phyloP scores from a whole-genome alignment of 441 rosid species.

The Sinapis alba region DNA sequence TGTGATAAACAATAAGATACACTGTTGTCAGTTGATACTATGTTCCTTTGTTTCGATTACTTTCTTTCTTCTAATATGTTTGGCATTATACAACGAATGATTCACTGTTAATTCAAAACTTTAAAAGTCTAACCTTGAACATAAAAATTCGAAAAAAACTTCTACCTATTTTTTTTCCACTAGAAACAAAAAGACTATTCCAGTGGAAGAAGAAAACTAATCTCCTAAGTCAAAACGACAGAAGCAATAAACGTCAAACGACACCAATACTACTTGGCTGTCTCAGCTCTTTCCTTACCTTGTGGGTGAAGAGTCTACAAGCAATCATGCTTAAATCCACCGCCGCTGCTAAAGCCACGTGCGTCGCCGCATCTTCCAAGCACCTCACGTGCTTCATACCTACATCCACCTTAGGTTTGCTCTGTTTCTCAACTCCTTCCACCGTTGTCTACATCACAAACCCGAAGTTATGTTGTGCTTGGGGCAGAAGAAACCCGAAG shows the following conservation, averaged over 20 bases:
- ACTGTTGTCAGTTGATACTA: not conserved
- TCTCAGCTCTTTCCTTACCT: slow-evolving; percentile 1
- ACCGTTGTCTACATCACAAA: not conserved
- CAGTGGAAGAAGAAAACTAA: not conserved
- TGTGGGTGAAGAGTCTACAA: not conserved
- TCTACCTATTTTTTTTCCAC: not conserved
- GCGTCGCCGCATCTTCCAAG: not conserved
- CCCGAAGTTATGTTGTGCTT: not conserved
- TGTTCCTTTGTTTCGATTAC: not conserved
- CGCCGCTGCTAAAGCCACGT: slow-evolving; percentile 4
- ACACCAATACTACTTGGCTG: not conserved
- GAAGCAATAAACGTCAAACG: not conserved
- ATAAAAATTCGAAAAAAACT: not conserved
- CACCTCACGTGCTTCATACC: slow-evolving; percentile 2
- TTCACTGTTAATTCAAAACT: not conserved
- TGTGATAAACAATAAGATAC: not conserved
- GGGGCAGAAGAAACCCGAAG: not conserved
- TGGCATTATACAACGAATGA: not conserved
- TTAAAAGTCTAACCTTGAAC: not conserved
- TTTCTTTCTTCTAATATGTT: not conserved
- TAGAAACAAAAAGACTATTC: slow-evolving; percentile 3
- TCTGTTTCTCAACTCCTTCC: not conserved
- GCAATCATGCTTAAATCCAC: slow-evolving; percentile 2
- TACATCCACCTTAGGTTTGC: not conserved
- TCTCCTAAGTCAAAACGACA: not conserved